Percentiles rank a stretch among this genome's conserved stretches.
phyloP scores from a whole-genome alignment of 2,329 filamentous ascomycete species.

The Pseudogymnoascus sp. region DNA sequence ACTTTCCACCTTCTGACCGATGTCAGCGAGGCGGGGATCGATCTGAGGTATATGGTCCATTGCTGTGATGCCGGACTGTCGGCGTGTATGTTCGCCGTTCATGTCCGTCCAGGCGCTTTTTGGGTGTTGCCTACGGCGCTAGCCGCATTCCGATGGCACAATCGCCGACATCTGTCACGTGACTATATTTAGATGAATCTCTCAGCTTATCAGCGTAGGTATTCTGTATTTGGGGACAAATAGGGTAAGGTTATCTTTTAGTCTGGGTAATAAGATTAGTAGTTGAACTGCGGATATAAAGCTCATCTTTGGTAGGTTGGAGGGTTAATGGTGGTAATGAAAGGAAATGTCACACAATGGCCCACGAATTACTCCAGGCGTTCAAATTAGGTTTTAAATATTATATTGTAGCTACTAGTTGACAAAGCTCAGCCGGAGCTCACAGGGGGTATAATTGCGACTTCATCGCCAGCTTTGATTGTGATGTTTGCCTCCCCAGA shows the following conservation, averaged over 20 bases:
- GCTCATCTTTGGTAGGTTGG: background rate
- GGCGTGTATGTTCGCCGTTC: conserved; percentile 9
- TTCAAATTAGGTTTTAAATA: background rate
- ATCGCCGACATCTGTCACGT: background rate
- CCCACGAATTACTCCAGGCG: background rate
- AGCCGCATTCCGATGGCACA: conserved; percentile 2
- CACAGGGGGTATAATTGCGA: conserved; percentile 80
- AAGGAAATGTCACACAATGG: background rate
- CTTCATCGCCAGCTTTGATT: conserved; percentile 70
- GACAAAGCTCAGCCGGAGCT: conserved; percentile 60
- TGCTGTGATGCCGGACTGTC: conserved; percentile 5
- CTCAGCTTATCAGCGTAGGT: background rate
- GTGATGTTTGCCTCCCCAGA: conserved; percentile 36
- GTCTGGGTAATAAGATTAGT: background rate
- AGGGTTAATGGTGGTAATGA: background rate
- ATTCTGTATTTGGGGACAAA: background rate
- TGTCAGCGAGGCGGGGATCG: conserved; percentile 8
- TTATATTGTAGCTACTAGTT: background rate
- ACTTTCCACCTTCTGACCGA: conserved; percentile 8
- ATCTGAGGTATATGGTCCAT: conserved; percentile 9
- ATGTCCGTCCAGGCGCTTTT: conserved; percentile 5
- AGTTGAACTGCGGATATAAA: background rate
- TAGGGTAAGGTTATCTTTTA: background rate
- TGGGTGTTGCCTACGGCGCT: background rate
- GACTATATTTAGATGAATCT: background rate